Evolutionary conservation across 2,329 filamentous ascomycete genomes (phyloP).

Genomic region (Fusarium decemcellulare): DNA sequence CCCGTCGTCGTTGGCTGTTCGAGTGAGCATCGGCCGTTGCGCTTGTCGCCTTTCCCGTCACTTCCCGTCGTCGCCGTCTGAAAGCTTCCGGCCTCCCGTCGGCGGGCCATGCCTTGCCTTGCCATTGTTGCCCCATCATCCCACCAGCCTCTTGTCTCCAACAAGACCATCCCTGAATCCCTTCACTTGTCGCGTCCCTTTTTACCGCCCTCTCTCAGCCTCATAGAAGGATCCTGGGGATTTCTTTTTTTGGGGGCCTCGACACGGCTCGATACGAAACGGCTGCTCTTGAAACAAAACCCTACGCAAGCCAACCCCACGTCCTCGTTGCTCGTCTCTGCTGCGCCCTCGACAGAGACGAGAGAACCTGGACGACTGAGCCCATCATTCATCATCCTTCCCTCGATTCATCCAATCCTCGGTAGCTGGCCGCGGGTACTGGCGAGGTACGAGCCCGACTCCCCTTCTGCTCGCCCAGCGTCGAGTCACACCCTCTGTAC

Average conservation of each 20-base stretch:
- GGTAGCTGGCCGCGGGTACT: slow-evolving; percentile 24
- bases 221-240: slow-evolving; percentile 17
- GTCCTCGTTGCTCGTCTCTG: slow-evolving; percentile 12
- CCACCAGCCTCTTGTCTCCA: slow-evolving; percentile 20
- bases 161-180: slow-evolving; percentile 1
- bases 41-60: slow-evolving; percentile 44
- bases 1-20: slow-evolving; percentile 27
- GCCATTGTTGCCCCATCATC: slow-evolving; percentile 36
- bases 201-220: slow-evolving; percentile 21
- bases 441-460: slow-evolving; percentile 31
- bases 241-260: slow-evolving; percentile 24
- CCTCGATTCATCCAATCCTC: slow-evolving; percentile 16
- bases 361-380: slow-evolving; percentile 15
- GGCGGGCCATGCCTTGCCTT: slow-evolving; percentile 33
- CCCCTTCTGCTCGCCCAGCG: slow-evolving; percentile 28
- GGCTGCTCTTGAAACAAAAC: slow-evolving; percentile 21
- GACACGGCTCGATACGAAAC: slow-evolving; percentile 15
- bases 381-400: slow-evolving; percentile 18
- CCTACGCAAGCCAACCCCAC: slow-evolving; percentile 11
- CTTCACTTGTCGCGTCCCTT: background rate
- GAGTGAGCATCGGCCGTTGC: slow-evolving; percentile 37
- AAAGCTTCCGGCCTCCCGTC: slow-evolving; percentile 44
- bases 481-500: slow-evolving; percentile 36
- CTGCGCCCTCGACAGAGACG: slow-evolving; percentile 15
- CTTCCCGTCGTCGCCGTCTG: slow-evolving; percentile 43